Percentiles rank a stretch among this genome's conserved stretches.
These are phyloP conservation scores for Boletellus sp. DNA, from an alignment of 1,284 basidiomycete genomes.

Conservation along the genomic window DNA sequence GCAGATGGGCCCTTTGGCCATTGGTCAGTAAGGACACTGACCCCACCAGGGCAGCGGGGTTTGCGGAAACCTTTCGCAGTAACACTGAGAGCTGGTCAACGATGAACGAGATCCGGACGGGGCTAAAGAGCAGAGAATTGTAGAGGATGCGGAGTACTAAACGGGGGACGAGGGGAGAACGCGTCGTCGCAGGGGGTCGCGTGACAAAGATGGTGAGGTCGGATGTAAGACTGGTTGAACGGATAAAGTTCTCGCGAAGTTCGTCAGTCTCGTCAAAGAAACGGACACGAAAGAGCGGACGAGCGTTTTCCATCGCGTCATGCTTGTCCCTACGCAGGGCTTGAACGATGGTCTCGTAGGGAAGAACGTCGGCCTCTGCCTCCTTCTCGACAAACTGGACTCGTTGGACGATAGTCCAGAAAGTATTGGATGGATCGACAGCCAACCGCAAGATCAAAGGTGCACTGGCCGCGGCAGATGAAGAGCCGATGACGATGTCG, in stretches of 20 bases:
- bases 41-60: slow-evolving; percentile 64
- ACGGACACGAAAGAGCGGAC: slow-evolving; percentile 86
- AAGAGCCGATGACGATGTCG: slow-evolving; percentile 91
- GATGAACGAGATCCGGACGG: slow-evolving; percentile 72
- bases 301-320: slow-evolving; percentile 47
- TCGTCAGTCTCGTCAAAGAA: slow-evolving; percentile 93
- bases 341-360: slow-evolving; percentile 78
- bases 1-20: slow-evolving; percentile 69
- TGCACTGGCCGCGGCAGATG: slow-evolving; percentile 72
- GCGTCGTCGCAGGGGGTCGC: slow-evolving; percentile 62
- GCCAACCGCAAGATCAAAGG: slow-evolving; percentile 85
- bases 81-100: slow-evolving; percentile 86
- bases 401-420: slow-evolving; percentile 87
- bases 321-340: slow-evolving; percentile 71
- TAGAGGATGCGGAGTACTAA: slow-evolving; percentile 87
- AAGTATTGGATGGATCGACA: slow-evolving; percentile 85
- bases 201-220: slow-evolving; percentile 87
- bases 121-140: slow-evolving; percentile 93
- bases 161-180: slow-evolving; percentile 71
- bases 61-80: slow-evolving; percentile 68
- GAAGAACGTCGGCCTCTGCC: slow-evolving; percentile 80
- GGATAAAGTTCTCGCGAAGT: slow-evolving; percentile 72
- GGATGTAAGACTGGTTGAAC: slow-evolving; percentile 79
- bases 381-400: slow-evolving; percentile 85
- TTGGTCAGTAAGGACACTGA: slow-evolving; percentile 80